A percentile compares a stretch with the other conserved stretches of the same genome.
Conservation (phyloP, 2,329 filamentous ascomycete species). For the Eutypa lata region DNA sequence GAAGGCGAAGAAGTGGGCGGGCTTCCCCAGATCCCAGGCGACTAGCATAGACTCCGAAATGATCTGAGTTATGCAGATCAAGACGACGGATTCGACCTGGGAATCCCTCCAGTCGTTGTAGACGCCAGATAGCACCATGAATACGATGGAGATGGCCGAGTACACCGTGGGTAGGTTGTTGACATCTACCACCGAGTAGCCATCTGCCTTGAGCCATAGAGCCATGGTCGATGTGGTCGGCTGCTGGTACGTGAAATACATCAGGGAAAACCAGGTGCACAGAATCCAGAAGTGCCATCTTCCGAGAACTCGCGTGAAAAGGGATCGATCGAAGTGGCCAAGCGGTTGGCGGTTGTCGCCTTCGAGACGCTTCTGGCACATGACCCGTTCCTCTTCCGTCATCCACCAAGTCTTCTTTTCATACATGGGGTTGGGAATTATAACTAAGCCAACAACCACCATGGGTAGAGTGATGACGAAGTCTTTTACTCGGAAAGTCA, state of each 20-base stretch:
- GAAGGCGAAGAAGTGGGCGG: constrained; percentile 15
- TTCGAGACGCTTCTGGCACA: constrained; percentile 28
- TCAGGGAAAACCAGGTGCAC: constrained; percentile 18
- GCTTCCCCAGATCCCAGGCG: constrained; percentile 12
- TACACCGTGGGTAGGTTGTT: constrained; percentile 24
- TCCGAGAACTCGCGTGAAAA: constrained; percentile 16
- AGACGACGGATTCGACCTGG: constrained; percentile 11
- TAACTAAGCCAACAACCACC: constrained; percentile 12
- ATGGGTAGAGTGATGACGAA: constrained; percentile 15
- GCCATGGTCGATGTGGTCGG: constrained; percentile 17
- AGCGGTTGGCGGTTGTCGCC: constrained; percentile 15
- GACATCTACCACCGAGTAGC: constrained; percentile 16
- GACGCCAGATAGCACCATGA: constrained; percentile 18
- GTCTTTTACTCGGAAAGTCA: constrained; percentile 3
- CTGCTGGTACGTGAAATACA: constrained; percentile 19
- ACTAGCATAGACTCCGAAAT: constrained; percentile 13
- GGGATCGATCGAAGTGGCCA: constrained; percentile 10
- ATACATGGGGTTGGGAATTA: constrained; percentile 16
- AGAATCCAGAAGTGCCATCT: constrained; percentile 18
- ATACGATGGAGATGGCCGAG: constrained; percentile 25
- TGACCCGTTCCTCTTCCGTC: constrained; percentile 23
- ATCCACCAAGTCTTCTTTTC: constrained; percentile 31
- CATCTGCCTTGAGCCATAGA: constrained; percentile 16
- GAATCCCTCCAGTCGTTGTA: constrained; percentile 16
- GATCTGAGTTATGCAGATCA: constrained; percentile 15